Evolutionary conservation across 495 filamentous ascomycete genomes (phyloP).

Genomic region (Penicillium parvum): DNA sequence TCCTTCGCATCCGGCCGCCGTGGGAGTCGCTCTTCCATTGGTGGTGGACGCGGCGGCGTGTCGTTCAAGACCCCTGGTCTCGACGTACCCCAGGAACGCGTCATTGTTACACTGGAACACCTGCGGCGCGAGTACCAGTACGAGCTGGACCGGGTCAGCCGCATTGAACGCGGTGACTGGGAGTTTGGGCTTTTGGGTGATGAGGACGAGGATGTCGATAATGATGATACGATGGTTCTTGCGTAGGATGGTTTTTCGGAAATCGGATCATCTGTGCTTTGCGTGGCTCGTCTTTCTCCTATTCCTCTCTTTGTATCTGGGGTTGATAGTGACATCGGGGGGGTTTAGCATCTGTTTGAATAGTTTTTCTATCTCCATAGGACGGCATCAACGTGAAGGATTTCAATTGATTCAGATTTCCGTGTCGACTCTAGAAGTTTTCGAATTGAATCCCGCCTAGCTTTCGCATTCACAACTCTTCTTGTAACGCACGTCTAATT

Average conservation of each 20-base stretch:
- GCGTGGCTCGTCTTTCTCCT: constrained; percentile 1
- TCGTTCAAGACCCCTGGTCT: constrained; percentile 14
- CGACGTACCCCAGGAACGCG: constrained; percentile 26
- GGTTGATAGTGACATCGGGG: constrained; percentile 16
- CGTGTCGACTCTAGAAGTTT: no score
- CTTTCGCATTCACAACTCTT: background rate
- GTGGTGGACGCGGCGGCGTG: constrained; percentile 20
- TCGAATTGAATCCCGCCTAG: no score
- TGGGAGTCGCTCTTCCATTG: constrained; percentile 24
- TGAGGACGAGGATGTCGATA: constrained; percentile 26
- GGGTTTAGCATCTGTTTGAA: constrained; percentile 17
- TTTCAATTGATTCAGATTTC: no score
- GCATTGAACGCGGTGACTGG: constrained; percentile 58
- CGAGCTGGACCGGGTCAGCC: constrained; percentile 73
- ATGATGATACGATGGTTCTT: constrained; percentile 44
- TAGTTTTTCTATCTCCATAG: constrained; percentile 14
- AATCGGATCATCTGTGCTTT: constrained; percentile 9
- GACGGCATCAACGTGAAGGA: no score
- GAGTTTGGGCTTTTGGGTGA: constrained; percentile 49
- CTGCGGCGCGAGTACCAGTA: constrained; percentile 78
- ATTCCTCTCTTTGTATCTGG: constrained; percentile 12
- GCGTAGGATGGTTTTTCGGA: constrained; percentile 17
- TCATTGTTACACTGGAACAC: constrained; percentile 76
- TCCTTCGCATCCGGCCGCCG: constrained; percentile 17
- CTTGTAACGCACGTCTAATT: background rate